Percentiles rank a stretch among this genome's conserved stretches.
Evolutionary conservation across 2,329 filamentous ascomycete species (phyloP).

Genomic region (Pseudocercospora musae): DNA sequence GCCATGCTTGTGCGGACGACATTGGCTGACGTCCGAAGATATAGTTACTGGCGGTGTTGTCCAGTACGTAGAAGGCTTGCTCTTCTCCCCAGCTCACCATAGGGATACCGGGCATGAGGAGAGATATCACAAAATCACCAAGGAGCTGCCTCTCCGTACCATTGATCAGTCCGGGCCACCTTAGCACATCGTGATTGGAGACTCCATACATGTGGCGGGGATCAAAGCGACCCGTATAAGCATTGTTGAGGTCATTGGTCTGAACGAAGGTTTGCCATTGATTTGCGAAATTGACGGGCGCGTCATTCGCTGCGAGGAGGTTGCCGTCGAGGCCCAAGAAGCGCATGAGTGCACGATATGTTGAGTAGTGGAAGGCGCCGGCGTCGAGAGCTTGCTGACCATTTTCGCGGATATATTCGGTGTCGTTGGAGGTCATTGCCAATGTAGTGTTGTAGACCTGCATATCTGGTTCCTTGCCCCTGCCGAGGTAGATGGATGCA

Average conservation of each 20-base stretch:
- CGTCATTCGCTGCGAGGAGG: slow-evolving; percentile 52
- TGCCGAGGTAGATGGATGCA: slow-evolving; percentile 60
- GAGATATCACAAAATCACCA: slow-evolving; percentile 57
- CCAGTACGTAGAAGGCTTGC: slow-evolving; percentile 61
- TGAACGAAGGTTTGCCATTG: slow-evolving; percentile 56
- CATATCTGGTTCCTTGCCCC: slow-evolving; percentile 57
- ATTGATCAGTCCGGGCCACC: slow-evolving; percentile 59
- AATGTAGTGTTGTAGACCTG: slow-evolving; percentile 46
- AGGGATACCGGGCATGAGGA: slow-evolving; percentile 60
- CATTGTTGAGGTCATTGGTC: slow-evolving; percentile 59
- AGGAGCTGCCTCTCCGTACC: slow-evolving; percentile 58
- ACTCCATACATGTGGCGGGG: slow-evolving; percentile 61
- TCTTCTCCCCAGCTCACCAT: slow-evolving; percentile 63
- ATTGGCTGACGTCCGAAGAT: slow-evolving; percentile 64
- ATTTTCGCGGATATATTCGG: slow-evolving; percentile 52
- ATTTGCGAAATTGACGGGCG: slow-evolving; percentile 52
- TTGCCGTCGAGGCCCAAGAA: slow-evolving; percentile 61
- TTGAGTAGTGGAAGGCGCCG: slow-evolving; percentile 61
- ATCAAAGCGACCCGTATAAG: slow-evolving; percentile 58
- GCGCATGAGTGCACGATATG: slow-evolving; percentile 61
- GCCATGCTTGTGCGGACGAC: slow-evolving; percentile 60
- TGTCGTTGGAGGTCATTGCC: slow-evolving; percentile 51
- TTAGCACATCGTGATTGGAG: slow-evolving; percentile 63
- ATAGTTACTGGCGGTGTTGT: slow-evolving; percentile 63
- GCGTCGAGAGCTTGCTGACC: slow-evolving; percentile 56